Percentiles rank a stretch among this genome's conserved stretches.
phyloP scores from a whole-genome alignment of 2,329 filamentous ascomycete species.

The Rhytidhysteron rufulum region DNA sequence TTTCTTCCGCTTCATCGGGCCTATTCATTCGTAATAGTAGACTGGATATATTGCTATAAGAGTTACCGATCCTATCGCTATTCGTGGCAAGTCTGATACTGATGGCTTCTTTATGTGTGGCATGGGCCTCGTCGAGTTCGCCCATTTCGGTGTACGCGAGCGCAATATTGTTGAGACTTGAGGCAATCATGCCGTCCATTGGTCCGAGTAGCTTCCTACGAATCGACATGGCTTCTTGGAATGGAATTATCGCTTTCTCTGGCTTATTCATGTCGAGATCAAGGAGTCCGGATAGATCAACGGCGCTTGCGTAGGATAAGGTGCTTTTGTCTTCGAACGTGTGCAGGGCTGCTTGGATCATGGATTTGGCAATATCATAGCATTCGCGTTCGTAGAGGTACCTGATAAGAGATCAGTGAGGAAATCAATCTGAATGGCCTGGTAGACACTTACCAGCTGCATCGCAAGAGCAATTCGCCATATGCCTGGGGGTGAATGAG shows the following conservation, averaged over 20 bases:
- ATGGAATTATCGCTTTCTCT: conserved; percentile 15
- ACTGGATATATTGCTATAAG: conserved; percentile 38
- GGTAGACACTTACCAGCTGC: conserved; percentile 19
- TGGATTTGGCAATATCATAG: conserved; percentile 17
- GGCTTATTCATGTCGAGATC: conserved; percentile 25
- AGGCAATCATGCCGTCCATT: conserved; percentile 26
- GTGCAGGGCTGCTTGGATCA: conserved; percentile 19
- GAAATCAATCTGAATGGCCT: conserved; percentile 20
- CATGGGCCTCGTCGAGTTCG: conserved; percentile 23
- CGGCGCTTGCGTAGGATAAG: conserved; percentile 24
- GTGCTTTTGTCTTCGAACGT: conserved; percentile 18
- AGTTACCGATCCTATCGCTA: conserved; percentile 35
- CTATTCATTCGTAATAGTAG: conserved; percentile 31
- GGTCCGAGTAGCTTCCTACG: conserved; percentile 13
- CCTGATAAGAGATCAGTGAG: conserved; percentile 16
- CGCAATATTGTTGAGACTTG: conserved; percentile 29
- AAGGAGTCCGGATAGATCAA: conserved; percentile 29
- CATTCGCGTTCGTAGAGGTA: conserved; percentile 32
- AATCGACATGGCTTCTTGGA: conserved; percentile 19
- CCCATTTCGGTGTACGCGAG: conserved; percentile 32
- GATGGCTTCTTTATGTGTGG: conserved; percentile 26
- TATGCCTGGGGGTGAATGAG: too few species aligned
- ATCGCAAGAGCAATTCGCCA: too few species aligned
- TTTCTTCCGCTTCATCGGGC: conserved; percentile 33
- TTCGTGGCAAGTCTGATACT: conserved; percentile 24